Evolutionary conservation across 2,329 filamentous ascomycete species (phyloP).

Genomic region (Beauveria rudraprayagi): DNA sequence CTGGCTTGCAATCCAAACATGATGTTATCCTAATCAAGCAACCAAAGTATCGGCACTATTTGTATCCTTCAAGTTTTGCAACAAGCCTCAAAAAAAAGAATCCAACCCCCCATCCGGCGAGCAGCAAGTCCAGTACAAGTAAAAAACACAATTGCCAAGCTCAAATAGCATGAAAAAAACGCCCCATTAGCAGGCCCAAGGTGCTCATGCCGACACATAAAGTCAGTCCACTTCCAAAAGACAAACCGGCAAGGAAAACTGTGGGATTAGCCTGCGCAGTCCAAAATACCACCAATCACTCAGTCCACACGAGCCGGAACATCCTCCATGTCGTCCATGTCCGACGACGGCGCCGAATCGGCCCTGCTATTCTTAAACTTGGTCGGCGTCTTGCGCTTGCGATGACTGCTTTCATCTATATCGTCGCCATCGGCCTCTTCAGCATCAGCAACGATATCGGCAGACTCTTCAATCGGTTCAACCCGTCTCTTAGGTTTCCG

Average conservation of each 20-base stretch:
- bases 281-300: not conserved
- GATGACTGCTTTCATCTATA: slow-evolving; percentile 19
- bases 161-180: not conserved
- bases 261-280: not conserved
- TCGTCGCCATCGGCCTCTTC: slow-evolving; percentile 17
- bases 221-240: not conserved
- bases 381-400: slow-evolving; percentile 20
- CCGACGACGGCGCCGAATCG: slow-evolving; percentile 20
- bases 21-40: not conserved
- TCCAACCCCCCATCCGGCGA: not conserved
- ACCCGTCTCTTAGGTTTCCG: slow-evolving; percentile 18
- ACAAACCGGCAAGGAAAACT: not conserved
- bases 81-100: not conserved
- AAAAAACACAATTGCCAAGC: not conserved
- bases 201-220: not conserved
- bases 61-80: not conserved
- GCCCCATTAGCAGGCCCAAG: not conserved
- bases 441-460: slow-evolving; percentile 6
- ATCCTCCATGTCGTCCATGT: slow-evolving; percentile 38
- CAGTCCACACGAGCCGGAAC: slow-evolving; percentile 20
- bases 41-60: not conserved
- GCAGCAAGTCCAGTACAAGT: not conserved
- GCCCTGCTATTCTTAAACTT: slow-evolving; percentile 18
- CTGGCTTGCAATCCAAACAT: not conserved
- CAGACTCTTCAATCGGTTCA: slow-evolving; percentile 21